Evolutionary conservation across 2,329 filamentous ascomycete genomes (phyloP).

Genomic region (Cercospora sp.): DNA sequence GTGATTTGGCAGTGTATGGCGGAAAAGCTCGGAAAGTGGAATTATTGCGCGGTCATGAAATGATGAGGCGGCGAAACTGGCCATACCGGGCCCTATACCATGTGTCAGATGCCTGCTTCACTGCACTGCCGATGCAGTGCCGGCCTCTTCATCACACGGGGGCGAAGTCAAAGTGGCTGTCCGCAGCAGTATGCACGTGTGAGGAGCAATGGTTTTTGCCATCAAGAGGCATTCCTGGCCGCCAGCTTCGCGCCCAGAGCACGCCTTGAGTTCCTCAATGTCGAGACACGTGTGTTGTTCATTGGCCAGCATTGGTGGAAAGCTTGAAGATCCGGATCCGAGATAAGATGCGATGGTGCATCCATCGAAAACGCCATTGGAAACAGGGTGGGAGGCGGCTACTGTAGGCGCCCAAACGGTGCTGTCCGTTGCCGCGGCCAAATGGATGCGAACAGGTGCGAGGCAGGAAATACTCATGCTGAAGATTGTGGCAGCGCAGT

Average conservation of each 20-base stretch:
- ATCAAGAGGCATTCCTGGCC: not conserved
- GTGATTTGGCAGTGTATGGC: not conserved
- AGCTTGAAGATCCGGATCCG: not conserved
- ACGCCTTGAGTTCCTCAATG: not conserved
- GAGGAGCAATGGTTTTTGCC: not conserved
- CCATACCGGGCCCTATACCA: not conserved
- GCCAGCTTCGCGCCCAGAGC: not conserved
- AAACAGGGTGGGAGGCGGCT: not conserved
- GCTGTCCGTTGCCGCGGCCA: not conserved
- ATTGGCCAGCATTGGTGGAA: conserved; percentile 7
- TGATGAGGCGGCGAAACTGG: not conserved
- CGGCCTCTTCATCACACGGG: not conserved
- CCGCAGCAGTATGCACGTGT: not conserved
- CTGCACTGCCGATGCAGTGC: not conserved
- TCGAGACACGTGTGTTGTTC: not conserved
- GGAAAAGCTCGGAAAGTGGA: not conserved
- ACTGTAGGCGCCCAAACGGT: not conserved
- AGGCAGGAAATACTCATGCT: not conserved
- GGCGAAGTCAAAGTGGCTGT: not conserved
- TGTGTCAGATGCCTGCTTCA: not conserved
- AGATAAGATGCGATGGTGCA: not conserved
- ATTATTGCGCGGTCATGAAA: not conserved
- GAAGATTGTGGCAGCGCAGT: not conserved
- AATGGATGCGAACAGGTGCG: not conserved
- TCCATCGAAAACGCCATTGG: not conserved